A percentile compares a stretch with the other conserved stretches of the same genome.
phyloP scores from a whole-genome alignment of 2,329 filamentous ascomycete species.

The Pezicula radicicola region DNA sequence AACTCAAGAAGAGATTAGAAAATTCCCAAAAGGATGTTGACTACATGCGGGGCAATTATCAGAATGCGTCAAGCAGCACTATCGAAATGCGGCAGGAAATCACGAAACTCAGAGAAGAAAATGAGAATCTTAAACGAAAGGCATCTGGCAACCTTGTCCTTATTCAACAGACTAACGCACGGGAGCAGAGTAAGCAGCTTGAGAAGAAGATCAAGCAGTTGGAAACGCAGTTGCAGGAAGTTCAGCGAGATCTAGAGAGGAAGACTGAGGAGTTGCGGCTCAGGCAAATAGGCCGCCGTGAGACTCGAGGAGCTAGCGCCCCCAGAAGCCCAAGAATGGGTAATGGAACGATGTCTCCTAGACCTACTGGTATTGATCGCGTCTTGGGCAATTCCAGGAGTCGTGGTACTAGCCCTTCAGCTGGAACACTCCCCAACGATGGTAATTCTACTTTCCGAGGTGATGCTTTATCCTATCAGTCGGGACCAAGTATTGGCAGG shows the following conservation, averaged over 20 bases:
- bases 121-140: conserved; percentile 13
- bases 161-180: conserved; percentile 24
- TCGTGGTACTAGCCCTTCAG: not conserved
- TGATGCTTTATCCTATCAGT: not conserved
- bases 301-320: conserved; percentile 23
- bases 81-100: conserved; percentile 15
- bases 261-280: conserved; percentile 33
- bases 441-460: not conserved
- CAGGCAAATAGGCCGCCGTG: conserved; percentile 36
- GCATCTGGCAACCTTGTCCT: conserved; percentile 21
- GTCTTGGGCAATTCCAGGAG: not conserved
- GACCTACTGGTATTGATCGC: not conserved
- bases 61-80: conserved; percentile 20
- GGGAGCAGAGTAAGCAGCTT: conserved; percentile 14
- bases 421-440: not conserved
- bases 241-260: conserved; percentile 31
- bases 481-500: not conserved
- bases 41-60: conserved; percentile 25
- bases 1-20: conserved; percentile 13
- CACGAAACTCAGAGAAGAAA: conserved; percentile 11
- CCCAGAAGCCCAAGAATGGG: conserved; percentile 27
- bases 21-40: conserved; percentile 22
- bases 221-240: conserved; percentile 13
- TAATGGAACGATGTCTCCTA: conserved; percentile 21
- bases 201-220: conserved; percentile 23